A percentile compares a stretch with the other conserved stretches of the same genome.
Conservation (phyloP, 768 basidiomycete species). For the Pilatotrama ljubarskyi region DNA sequence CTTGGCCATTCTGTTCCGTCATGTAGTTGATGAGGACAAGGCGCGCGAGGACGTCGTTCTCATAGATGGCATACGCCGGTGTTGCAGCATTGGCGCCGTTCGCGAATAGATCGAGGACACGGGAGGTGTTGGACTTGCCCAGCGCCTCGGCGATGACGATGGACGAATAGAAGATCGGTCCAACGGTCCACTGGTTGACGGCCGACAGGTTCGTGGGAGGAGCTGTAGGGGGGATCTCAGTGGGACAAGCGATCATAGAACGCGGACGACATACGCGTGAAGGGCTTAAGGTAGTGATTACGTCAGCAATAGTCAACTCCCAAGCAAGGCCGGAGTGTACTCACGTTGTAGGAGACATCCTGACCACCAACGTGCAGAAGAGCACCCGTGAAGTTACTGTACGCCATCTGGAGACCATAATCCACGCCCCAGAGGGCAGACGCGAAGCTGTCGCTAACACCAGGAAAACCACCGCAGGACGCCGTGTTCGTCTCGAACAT, state of each 20-base stretch:
- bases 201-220: constrained; percentile 44
- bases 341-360: constrained; percentile 52
- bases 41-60: constrained; percentile 41
- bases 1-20: constrained; percentile 42
- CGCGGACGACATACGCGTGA: constrained; percentile 38
- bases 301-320: not conserved
- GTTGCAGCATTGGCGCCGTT: constrained; percentile 35
- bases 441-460: constrained; percentile 51
- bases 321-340: constrained; percentile 29
- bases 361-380: constrained; percentile 51
- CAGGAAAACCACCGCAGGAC: constrained; percentile 53
- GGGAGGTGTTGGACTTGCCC: constrained; percentile 42
- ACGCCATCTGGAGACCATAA: constrained; percentile 50
- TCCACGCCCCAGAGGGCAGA: constrained; percentile 53
- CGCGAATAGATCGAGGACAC: constrained; percentile 42
- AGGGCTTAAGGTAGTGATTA: constrained; percentile 38
- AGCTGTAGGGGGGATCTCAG: constrained; percentile 28
- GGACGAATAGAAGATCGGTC: constrained; percentile 48
- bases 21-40: constrained; percentile 50
- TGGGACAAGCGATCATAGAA: not conserved
- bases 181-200: constrained; percentile 45
- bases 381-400: constrained; percentile 46
- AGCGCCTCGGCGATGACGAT: constrained; percentile 48
- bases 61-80: constrained; percentile 51
- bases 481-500: constrained; percentile 60